A percentile compares a stretch with the other conserved stretches of the same genome.
phyloP scores from a whole-genome alignment of 129 eudicot genomes.

The Flaveria linearis region DNA sequence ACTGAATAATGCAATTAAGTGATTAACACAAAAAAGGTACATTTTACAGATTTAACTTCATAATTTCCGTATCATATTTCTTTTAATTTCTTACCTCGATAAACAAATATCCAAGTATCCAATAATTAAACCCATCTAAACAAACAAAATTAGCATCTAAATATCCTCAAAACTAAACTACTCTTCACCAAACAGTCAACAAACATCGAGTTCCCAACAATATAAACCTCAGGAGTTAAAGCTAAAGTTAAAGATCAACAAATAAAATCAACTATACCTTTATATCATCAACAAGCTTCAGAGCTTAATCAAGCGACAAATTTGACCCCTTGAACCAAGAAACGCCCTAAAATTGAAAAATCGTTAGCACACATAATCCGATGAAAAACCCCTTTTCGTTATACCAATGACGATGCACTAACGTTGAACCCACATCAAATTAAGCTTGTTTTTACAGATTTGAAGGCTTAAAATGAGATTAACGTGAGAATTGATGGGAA shows the following conservation, averaged over 20 bases:
- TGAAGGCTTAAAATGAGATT: background rate
- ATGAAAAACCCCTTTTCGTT: no score
- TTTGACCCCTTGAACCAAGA: background rate
- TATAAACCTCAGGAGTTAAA: background rate
- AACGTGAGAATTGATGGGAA: background rate
- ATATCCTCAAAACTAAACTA: constrained; percentile 1
- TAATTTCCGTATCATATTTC: background rate
- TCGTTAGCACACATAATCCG: constrained; percentile 1
- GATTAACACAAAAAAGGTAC: constrained; percentile 18
- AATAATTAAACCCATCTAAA: background rate
- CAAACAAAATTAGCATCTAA: background rate
- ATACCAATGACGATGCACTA: background rate
- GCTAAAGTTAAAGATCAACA: background rate
- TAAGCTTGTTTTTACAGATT: constrained; percentile 3
- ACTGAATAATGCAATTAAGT: constrained; percentile 5
- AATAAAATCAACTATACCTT: constrained; percentile 12
- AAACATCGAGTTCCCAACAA: constrained; percentile 14
- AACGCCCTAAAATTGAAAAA: constrained; percentile 17
- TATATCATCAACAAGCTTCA: constrained; percentile 28
- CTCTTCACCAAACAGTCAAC: constrained; percentile 12
- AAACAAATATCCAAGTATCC: background rate
- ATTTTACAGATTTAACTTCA: constrained; percentile 27
- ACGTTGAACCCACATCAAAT: constrained; percentile 4
- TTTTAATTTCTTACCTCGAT: constrained; percentile 8
- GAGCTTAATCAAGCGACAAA: constrained; percentile 26